Conservation (phyloP, 2,329 filamentous ascomycete species). For the Cercospora zeina region DNA sequence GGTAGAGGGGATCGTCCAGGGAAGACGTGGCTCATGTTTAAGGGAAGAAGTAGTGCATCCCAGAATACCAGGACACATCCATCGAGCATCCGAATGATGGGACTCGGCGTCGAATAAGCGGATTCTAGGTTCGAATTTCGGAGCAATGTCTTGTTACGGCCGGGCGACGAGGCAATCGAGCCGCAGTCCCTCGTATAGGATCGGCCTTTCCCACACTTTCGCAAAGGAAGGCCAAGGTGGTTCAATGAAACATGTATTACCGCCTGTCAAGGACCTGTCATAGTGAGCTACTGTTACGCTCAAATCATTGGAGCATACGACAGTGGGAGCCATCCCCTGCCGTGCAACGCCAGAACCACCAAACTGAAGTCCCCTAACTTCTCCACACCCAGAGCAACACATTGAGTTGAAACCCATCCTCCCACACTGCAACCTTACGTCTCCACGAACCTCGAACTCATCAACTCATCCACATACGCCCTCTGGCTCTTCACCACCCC, state of each 20-base stretch:
- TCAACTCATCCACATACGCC: constrained; percentile 72
- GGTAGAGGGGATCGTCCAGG: too few relatives aligned
- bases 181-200: too few relatives aligned
- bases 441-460: constrained; percentile 53
- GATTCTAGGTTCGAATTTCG: too few relatives aligned
- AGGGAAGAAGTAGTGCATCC: too few relatives aligned
- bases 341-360: background rate
- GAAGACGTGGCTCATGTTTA: too few relatives aligned
- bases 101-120: too few relatives aligned
- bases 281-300: constrained; percentile 12
- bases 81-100: too few relatives aligned
- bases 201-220: too few relatives aligned
- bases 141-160: too few relatives aligned
- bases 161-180: too few relatives aligned
- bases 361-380: background rate
- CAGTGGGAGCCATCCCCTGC: background rate
- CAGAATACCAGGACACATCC: too few relatives aligned
- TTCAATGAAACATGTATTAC: background rate
- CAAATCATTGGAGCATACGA: background rate
- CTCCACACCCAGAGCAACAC: background rate
- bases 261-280: background rate
- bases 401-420: background rate
- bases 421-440: constrained; percentile 29
- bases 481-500: constrained; percentile 58
- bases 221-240: background rate